phyloP scores from a whole-genome alignment of 805 yeast genomes.

The Martiniozyma abietophila region DNA sequence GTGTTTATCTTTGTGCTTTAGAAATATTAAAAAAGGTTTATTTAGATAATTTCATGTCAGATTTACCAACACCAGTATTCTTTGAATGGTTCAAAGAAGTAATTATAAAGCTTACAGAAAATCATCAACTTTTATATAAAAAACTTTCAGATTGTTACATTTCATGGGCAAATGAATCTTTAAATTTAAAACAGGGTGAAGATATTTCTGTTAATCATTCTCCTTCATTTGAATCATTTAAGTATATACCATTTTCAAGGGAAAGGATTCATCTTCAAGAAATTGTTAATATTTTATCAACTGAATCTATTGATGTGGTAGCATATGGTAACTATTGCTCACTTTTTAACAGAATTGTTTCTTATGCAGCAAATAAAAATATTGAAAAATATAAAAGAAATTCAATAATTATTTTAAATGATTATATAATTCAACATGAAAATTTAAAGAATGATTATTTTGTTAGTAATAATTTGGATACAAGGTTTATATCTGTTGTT shows the following conservation, averaged over 20 bases:
- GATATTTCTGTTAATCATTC: constrained; percentile 12
- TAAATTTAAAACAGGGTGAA: neutral
- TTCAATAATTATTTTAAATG: constrained; percentile 15
- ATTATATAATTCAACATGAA: constrained; percentile 22
- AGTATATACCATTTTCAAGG: constrained; percentile 12
- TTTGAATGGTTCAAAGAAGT: constrained; percentile 23
- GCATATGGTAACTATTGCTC: constrained; percentile 22
- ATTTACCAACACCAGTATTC: constrained; percentile 29
- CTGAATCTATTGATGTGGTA: constrained; percentile 17
- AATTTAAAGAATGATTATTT: constrained; percentile 12
- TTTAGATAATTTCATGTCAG: constrained; percentile 29
- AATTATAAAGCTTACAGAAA: constrained; percentile 22
- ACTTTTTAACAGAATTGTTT: constrained; percentile 16
- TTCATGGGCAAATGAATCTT: constrained; percentile 15
- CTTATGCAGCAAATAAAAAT: constrained; percentile 16
- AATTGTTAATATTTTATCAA: constrained; percentile 14
- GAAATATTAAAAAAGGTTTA: constrained; percentile 35
- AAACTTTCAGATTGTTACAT: constrained; percentile 20
- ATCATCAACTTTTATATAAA: constrained; percentile 26
- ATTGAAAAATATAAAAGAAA: constrained; percentile 20
- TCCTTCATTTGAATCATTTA: constrained; percentile 18
- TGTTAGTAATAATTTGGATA: constrained; percentile 36
- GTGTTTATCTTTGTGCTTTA: constrained; percentile 36
- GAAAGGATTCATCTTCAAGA: constrained; percentile 16
- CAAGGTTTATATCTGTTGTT: constrained; percentile 43